A percentile compares a stretch with the other conserved stretches of the same genome.
Evolutionary conservation across 2,329 filamentous ascomycete genomes (phyloP).

Genomic region (Dactylellina sp.): DNA sequence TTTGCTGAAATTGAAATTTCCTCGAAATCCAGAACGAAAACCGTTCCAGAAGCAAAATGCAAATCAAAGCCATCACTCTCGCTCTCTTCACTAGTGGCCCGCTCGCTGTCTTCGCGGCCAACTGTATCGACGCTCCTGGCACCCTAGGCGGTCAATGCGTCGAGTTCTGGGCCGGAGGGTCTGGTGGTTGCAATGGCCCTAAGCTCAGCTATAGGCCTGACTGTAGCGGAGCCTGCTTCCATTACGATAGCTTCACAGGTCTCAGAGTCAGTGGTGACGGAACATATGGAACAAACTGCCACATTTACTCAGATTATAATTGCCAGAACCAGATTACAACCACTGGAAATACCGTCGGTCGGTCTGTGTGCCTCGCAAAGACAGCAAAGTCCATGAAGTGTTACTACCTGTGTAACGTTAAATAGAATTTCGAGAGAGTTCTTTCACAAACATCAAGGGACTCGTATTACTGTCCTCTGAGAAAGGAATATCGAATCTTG

Average conservation of each 20-base stretch:
- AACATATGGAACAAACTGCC: slow-evolving; percentile 34
- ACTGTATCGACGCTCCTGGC: slow-evolving; percentile 14
- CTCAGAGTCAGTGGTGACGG: slow-evolving; percentile 29
- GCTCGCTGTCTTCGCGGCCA: not conserved
- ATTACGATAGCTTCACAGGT: slow-evolving; percentile 9
- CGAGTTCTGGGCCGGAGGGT: slow-evolving; percentile 3
- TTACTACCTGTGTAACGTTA: no score
- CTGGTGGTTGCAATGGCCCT: not conserved
- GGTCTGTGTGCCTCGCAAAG: not conserved
- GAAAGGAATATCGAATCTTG: no score
- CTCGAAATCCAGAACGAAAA: no score
- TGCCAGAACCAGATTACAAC: slow-evolving; percentile 18
- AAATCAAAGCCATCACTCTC: not conserved
- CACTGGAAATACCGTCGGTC: slow-evolving; percentile 11
- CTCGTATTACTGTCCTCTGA: no score
- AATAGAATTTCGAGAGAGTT: no score
- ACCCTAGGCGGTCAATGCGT: slow-evolving; percentile 27
- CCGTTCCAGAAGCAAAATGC: no score
- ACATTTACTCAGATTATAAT: slow-evolving; percentile 33
- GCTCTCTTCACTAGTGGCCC: no score
- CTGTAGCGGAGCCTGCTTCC: slow-evolving; percentile 28
- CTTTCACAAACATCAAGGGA: no score
- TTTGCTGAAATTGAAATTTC: no score
- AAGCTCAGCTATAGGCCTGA: slow-evolving; percentile 12
- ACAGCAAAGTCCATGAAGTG: slow-evolving; percentile 18